These are phyloP conservation scores for Tremellales sp. DNA, from an alignment of 1,284 basidiomycete species.

Conservation along the genomic window DNA sequence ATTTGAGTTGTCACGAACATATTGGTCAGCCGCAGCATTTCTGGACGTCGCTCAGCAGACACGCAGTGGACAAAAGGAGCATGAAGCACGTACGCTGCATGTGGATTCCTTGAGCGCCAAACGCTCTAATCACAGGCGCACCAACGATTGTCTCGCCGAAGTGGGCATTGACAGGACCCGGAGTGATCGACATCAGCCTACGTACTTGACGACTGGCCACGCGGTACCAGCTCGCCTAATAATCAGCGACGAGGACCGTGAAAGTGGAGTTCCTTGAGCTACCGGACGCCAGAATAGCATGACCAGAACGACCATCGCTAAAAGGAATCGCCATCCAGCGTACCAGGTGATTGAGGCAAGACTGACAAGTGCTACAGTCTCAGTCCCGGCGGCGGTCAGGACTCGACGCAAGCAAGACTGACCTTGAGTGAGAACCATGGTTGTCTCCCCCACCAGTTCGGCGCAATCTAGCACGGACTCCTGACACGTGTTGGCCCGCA, in stretches of 20 bases:
- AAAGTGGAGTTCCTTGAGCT: background rate
- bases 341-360: slow-evolving; percentile 18
- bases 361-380: slow-evolving; percentile 17
- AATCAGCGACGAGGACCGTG: background rate
- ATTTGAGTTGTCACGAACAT: too few species aligned
- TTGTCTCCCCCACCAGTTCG: too few species aligned
- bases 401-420: too few species aligned
- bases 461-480: too few species aligned
- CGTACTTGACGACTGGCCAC: slow-evolving; percentile 22
- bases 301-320: slow-evolving; percentile 9
- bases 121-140: slow-evolving; percentile 32
- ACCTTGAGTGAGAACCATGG: too few species aligned
- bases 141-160: slow-evolving; percentile 36
- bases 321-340: slow-evolving; percentile 25
- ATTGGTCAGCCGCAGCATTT: slow-evolving; percentile 25
- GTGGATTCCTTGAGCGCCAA: slow-evolving; percentile 26
- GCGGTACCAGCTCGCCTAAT: slow-evolving; percentile 23
- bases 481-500: too few species aligned
- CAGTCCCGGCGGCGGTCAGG: too few species aligned
- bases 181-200: slow-evolving; percentile 20
- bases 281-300: slow-evolving; percentile 20
- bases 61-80: too few species aligned
- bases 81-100: slow-evolving; percentile 16
- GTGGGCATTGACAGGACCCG: slow-evolving; percentile 33
- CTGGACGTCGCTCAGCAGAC: too few species aligned